Evolutionary conservation across 164 flowering plant species (phyloP).

Genomic region (Magnolia sinica): DNA sequence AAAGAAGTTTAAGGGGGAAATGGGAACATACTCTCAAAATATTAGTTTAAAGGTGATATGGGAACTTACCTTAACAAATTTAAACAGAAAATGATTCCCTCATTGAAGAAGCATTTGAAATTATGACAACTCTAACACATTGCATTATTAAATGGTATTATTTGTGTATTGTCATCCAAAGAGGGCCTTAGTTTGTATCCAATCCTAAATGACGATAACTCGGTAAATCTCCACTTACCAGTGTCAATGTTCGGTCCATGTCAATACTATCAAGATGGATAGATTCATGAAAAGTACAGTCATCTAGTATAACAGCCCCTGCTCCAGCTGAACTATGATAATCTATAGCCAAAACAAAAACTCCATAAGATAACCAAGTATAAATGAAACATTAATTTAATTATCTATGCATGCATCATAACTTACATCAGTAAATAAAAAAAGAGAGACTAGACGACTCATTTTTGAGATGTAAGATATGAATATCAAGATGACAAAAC

Average conservation of each 20-base stretch:
- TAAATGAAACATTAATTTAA: neutral
- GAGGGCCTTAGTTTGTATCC: neutral
- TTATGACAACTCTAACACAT: no score
- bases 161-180: no score
- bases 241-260: constrained; percentile 67
- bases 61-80: no score
- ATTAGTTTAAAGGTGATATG: no score
- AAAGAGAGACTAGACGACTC: neutral
- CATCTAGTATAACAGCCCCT: constrained; percentile 81
- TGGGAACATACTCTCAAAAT: no score
- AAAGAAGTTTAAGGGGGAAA: no score
- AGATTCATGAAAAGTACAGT: constrained; percentile 97
- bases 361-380: neutral
- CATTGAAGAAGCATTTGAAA: no score
- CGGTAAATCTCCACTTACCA: constrained; percentile 47
- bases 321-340: constrained; percentile 76
- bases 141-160: no score
- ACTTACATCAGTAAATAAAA: no score
- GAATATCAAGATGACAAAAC: neutral
- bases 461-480: neutral
- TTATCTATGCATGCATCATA: neutral
- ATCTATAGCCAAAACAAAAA: constrained; percentile 34
- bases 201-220: neutral
- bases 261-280: constrained; percentile 95
- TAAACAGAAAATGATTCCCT: no score